phyloP scores from a whole-genome alignment of 495 filamentous ascomycete genomes.

The Daldinia concentrica region DNA sequence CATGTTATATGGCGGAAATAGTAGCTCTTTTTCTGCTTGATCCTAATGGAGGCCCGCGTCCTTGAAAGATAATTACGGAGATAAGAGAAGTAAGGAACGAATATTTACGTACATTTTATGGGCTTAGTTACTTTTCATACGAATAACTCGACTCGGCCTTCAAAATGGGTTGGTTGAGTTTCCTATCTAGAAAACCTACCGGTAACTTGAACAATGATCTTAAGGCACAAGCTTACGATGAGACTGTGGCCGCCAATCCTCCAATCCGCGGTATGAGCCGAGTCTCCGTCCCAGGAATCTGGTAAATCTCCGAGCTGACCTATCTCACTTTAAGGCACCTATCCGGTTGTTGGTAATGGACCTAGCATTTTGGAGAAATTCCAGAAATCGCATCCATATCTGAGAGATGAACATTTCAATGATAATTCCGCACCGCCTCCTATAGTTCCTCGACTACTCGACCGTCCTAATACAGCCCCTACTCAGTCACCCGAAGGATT shows the following conservation, averaged over 20 bases:
- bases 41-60: slow-evolving; percentile 29
- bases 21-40: slow-evolving; percentile 12
- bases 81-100: slow-evolving; percentile 31
- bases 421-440: slow-evolving; percentile 46
- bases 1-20: slow-evolving; percentile 10
- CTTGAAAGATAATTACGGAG: slow-evolving; percentile 16
- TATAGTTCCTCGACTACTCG: slow-evolving; percentile 40
- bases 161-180: slow-evolving; percentile 57
- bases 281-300: slow-evolving; percentile 38
- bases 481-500: slow-evolving; percentile 21
- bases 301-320: slow-evolving; percentile 40
- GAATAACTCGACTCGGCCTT: slow-evolving; percentile 9
- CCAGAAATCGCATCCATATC: slow-evolving; percentile 41
- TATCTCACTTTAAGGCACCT: slow-evolving; percentile 44
- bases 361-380: slow-evolving; percentile 43
- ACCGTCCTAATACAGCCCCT: slow-evolving; percentile 56
- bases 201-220: slow-evolving; percentile 31
- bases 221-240: slow-evolving; percentile 47
- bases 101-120: slow-evolving; percentile 15
- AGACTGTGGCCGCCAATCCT: slow-evolving; percentile 41
- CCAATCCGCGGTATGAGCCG: slow-evolving; percentile 49
- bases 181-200: slow-evolving; percentile 49
- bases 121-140: slow-evolving; percentile 4
- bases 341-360: slow-evolving; percentile 47
- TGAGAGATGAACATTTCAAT: slow-evolving; percentile 42